Evolutionary conservation across 352 stramenopile genomes (phyloP), one percentile per base, ranked within the genome.

Genomic region (Globisporangium mamillatum): DNA sequence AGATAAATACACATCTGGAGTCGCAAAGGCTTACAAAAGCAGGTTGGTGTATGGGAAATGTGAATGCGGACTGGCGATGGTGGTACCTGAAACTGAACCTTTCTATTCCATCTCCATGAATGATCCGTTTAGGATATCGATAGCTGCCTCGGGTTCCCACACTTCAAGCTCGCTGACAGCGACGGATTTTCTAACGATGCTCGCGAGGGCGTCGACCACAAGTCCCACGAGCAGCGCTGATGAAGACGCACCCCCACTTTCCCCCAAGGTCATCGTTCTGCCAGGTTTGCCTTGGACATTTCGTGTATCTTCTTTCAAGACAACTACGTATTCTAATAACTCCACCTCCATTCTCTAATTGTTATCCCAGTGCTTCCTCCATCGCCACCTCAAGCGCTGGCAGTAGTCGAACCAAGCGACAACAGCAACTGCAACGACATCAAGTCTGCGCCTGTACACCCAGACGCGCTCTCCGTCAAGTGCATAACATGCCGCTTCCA

Each of bases 401-500:
- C 32, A 14, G 10, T 60, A n/a, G 16, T 44, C 3, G 54, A 44
- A 4, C 7, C 32, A 24, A 57, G 41, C 10, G 29, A 20, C 56
- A 71, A 20, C 56, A 71, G 22, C 34, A 63, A n/a, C 32, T 22
- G 22, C 2, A 60, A 34, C 14, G n/a, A 22, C 27, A 44, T 22
- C 54, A 22, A 41, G 10, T 27, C 68, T 54, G 29, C 46, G 18
- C 32, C 61, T 54, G 54, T 29, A 36, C 54, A 50, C 16, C 29
- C 54, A 18, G 64, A 71, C 16, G 58, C 50, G 1, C 34, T 85
- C 12, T 67, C 68, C 18, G 76, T 91, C 61, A 93, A 93, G 65
- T 93, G 88, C 73, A 95, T 81, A 46, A 91, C 80, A 10, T 95
- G 85, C 66, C 72, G 76, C 29, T 74, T 63, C 20, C 66, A 79